Conservation (phyloP, 352 stramenopile genomes). For the Thalassiosira allenii region DNA sequence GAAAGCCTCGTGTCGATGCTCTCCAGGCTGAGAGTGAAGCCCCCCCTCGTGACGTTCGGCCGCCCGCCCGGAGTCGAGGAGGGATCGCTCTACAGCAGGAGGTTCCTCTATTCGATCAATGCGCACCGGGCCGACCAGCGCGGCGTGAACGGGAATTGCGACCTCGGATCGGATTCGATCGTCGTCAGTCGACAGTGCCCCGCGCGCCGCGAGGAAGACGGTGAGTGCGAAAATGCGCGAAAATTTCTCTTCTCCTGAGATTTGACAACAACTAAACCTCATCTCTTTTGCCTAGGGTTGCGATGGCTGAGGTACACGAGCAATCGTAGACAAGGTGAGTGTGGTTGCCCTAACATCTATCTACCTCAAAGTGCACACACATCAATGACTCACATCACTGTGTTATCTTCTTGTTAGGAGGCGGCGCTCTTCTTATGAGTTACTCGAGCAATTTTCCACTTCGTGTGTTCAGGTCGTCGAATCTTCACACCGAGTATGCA, state of each 20-base stretch:
- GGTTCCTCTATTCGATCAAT: conserved; percentile 28
- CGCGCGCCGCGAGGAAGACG: conserved; percentile 55
- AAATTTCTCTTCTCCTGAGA: neutral
- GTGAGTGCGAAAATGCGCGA: conserved; percentile 20
- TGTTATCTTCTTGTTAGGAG: conserved; percentile 13
- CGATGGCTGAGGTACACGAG: conserved; percentile 55
- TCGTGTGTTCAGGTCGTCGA: conserved; percentile 49
- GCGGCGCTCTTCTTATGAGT: conserved; percentile 29
- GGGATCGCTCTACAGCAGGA: conserved; percentile 35
- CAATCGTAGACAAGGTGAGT: conserved; percentile 40
- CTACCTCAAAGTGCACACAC: neutral
- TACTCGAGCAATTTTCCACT: conserved; percentile 20
- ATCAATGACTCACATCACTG: neutral
- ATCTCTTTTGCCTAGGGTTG: conserved; percentile 16
- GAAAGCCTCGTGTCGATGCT: conserved; percentile 28
- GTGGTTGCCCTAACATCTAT: neutral
- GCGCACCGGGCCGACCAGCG: conserved; percentile 53
- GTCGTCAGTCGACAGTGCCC: conserved; percentile 53
- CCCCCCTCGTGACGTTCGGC: conserved; percentile 46
- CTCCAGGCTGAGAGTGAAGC: conserved; percentile 32
- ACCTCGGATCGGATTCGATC: conserved; percentile 56
- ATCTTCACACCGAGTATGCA: conserved; percentile 23
- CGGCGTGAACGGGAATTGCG: conserved; percentile 59
- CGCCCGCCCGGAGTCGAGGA: conserved; percentile 25
- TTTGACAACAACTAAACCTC: neutral